Base-by-base conservation (phyloP, 2,329 filamentous ascomycete species). In the Alternaria triticina region DNA sequence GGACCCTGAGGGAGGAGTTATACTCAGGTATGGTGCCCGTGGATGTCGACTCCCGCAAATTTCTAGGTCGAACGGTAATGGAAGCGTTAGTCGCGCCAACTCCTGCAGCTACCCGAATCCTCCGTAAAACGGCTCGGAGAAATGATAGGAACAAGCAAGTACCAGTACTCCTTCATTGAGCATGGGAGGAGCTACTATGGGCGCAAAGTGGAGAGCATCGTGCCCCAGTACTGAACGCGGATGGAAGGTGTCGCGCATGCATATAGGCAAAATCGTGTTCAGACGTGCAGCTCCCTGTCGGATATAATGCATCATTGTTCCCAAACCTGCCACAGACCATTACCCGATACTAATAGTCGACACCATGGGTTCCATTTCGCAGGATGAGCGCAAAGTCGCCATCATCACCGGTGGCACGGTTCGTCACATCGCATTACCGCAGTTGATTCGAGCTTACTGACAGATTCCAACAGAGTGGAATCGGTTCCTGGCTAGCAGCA, bases 361-460 rank as follows among this genome's bases (percentile, higher is more conserved):
- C 22, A 63, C 25, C 27, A 66, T 66, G 64, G 57, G 49, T 40
- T 64, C 50, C 11, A 25, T 57, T 46, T 50, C 55, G 15, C 59
- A 59, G n/a, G 36, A 36, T 56, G 65, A 70, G 40, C 55, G 52
- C 11, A 60, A 70, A 61, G 81, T 83, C 23, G 82, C 79, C 25
- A 80, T 83, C 51, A 66, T 83, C 40, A 82, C 78, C 12, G 82
- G 81, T 30, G 81, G 79, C 15, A 79, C 80, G 59, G 81, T 82
- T 64, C 62, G 81, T 79, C 45, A 40, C 12, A 3, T 9, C 20
- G 5, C 36, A 25, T 23, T 8, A n/a, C 33, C 40, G 17, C 30
- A 55, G 36, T 40, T 30, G n/a, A 12, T 27, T n/a, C 8, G 30
- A 17, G 8, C 30, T 22, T 47, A 20, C 59, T 61, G 44, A 68